Evolutionary conservation across 768 basidiomycete genomes (phyloP).

Genomic region (Termitomyces heimii): DNA sequence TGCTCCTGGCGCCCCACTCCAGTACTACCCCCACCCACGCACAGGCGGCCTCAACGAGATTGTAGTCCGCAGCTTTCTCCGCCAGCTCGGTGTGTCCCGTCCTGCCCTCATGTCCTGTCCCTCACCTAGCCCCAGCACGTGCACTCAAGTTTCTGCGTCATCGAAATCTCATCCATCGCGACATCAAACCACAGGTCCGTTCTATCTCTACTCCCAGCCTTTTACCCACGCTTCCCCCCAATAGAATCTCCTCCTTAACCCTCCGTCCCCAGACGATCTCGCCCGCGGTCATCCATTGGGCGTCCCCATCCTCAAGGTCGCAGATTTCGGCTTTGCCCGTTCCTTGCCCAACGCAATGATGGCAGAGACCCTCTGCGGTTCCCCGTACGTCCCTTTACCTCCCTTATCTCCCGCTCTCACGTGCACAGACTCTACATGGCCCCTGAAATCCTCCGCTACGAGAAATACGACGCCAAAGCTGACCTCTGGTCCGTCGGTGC

Average conservation of each 20-base stretch:
- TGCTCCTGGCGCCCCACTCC: conserved; percentile 56
- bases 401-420: neutral
- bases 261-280: conserved; percentile 75
- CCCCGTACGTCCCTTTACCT: conserved; percentile 61
- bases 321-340: conserved; percentile 97
- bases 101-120: neutral
- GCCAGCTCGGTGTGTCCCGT: neutral
- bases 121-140: conserved; percentile 45
- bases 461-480: conserved; percentile 97
- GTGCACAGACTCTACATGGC: conserved; percentile 88
- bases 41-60: conserved; percentile 88
- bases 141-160: conserved; percentile 90
- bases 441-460: conserved; percentile 93
- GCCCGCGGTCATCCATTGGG: conserved; percentile 84
- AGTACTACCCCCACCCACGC: conserved; percentile 88
- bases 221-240: too few relatives aligned
- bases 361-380: conserved; percentile 97
- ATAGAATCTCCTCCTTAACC: conserved; percentile 88
- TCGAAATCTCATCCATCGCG: conserved; percentile 89
- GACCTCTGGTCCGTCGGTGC: conserved; percentile 99
- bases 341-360: conserved; percentile 88
- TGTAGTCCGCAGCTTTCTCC: conserved; percentile 63
- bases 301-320: conserved; percentile 92
- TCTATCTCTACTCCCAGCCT: neutral
- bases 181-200: conserved; percentile 89